Base-by-base conservation (phyloP, 257 asterid genomes). In the Leptodermis oblonga region DNA sequence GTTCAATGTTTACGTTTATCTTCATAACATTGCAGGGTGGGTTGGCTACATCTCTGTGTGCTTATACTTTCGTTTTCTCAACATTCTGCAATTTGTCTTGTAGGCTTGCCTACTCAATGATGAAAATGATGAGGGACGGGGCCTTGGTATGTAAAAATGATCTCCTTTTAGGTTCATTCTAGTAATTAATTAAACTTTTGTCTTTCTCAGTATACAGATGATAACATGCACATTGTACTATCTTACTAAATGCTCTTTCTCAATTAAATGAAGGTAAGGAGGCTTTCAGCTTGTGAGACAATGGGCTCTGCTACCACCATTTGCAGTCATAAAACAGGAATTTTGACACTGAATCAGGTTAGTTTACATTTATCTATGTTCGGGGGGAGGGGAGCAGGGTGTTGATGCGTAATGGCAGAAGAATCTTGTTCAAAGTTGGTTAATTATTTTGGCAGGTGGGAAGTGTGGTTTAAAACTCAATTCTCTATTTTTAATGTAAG, bases 301-400 rank as follows among this genome's bases (percentile, higher is more conserved):
- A 93, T 93, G 99, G 99, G 99, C 28, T 93, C 97, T 67, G 99
- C 99, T 37, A 93, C 97, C 49, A 93, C 99, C 59, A 93, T 93
- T 76, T 93, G 97, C 81, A 90, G 96, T 78, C 97, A 93, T 67
- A 93, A 93, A 83, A 93, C 99, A 64, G 99, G 99, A 64, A 93
- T 96, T 59, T 82, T 93, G 77, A 93, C 99, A 56, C 80, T 93
- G 39, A 93, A 90, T 81, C 96, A 90, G 92, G 97, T 90, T 51
- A 55, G 36, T 20, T 18, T 1, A 39, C 17, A 31, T 65, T 30
- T 20, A 26, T 68, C 23, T 28, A 43, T 14, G 2, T 30, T 28
- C 62, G 41, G 41, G 8, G 31, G 46, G 66, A 17, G 31, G 17
- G 17, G 49, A 12, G 33, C 1, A 30, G 10, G 25, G 33, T 14